Evolutionary conservation across 371 early-diverging fungal species (phyloP), one percentile per base, ranked within the genome.

Genomic region (Mucor velutinosus): DNA sequence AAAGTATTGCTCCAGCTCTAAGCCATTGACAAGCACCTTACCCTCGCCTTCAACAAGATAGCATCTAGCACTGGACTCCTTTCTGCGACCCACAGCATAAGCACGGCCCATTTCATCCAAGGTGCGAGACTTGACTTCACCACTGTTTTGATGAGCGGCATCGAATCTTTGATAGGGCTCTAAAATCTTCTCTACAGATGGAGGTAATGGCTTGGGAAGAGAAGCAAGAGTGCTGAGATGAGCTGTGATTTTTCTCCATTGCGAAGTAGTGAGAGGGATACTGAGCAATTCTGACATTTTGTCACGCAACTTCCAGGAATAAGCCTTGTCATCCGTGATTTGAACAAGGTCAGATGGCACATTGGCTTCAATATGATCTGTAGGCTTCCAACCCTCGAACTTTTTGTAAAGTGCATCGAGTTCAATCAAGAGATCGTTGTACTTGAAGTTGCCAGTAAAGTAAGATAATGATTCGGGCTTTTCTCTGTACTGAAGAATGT

Each of bases 361-460:
- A 30, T 30, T 33, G n/a, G 12, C 56, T 0, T 14, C 41, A 3
- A 21, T 37, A 8, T 53, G 17, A 37, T 33, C 37, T 7, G 43
- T 29, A 64, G 64, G 74, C 76, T 71, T 74, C 74, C 64, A 73
- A 14, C 67, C 62, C 65, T 43, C 79, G 72, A 80, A 81, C 39
- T 79, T 80, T 51, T 87, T 79, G 53, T 89, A 77, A 19, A 92
- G 77, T 15, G 82, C 81, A 72, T 93, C 91, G 43, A 95, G 71
- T 7, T 87, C 86, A 53, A 90, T 89, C 14, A 95, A 70, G 30
- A 92, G 80, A 60, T 91, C 89, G 69, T 90, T 90, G 84, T 92
- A 95, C 61, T 84, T 82, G 65, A 92, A 90, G 75, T 94, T 93
- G 3, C 93, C 93, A 30, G 95, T 95, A 73, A 97, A 97, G 78